Evolutionary conservation across 768 basidiomycete genomes (phyloP).

Genomic region (Podaxis mareebaensis): DNA sequence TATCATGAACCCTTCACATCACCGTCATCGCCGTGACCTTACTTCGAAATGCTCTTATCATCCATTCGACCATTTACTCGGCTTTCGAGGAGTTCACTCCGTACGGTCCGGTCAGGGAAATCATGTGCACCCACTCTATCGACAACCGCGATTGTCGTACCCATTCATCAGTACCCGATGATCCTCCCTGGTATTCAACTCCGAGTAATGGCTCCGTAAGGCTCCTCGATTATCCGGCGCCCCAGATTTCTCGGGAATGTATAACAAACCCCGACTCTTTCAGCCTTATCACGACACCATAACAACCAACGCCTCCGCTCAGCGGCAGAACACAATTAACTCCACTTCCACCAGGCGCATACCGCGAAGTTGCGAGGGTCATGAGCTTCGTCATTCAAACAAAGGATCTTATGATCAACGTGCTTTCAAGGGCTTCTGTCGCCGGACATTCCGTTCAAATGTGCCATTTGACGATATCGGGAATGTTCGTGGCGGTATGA

Average conservation of each 20-base stretch:
- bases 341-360: conserved; percentile 2
- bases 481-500: background rate
- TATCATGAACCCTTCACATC: background rate
- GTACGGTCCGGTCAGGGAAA: background rate
- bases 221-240: background rate
- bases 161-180: background rate
- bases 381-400: background rate
- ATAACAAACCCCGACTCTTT: background rate
- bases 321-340: background rate
- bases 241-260: background rate
- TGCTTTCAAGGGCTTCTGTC: background rate
- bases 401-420: conserved; percentile 3
- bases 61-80: background rate
- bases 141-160: background rate
- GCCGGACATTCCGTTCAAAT: background rate
- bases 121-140: background rate
- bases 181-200: background rate
- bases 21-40: background rate
- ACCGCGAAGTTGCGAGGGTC: background rate
- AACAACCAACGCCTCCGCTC: background rate
- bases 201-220: background rate
- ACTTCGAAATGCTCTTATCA: conserved; percentile 6
- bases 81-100: background rate
- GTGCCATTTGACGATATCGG: background rate
- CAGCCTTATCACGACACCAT: background rate